Evolutionary conservation across 169 alveolate genomes (phyloP).

Genomic region (Plasmodium knowlesi): DNA sequence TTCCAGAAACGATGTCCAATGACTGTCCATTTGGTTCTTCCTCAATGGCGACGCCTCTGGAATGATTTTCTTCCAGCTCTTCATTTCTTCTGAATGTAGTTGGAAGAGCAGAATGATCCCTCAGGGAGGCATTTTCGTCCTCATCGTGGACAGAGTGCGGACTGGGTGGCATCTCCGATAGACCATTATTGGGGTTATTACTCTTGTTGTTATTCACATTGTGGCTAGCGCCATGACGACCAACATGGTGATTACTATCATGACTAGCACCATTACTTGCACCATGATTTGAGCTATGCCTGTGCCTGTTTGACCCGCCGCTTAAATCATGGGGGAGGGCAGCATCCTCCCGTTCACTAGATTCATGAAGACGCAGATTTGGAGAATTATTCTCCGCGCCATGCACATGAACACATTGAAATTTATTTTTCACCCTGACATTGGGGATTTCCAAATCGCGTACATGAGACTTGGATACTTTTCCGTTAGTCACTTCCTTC

Average conservation of each 20-base stretch:
- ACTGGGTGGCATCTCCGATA: neutral
- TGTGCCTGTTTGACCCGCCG: neutral
- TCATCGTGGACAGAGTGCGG: neutral
- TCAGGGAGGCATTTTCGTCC: neutral
- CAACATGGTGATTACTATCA: too few relatives aligned
- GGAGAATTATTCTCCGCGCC: slow-evolving; percentile 15
- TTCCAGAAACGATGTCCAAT: neutral
- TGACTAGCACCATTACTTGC: neutral
- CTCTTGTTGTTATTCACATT: neutral
- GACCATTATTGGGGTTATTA: neutral
- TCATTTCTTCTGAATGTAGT: neutral
- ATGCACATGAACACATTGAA: neutral
- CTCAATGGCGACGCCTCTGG: neutral
- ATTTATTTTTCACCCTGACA: slow-evolving; percentile 9
- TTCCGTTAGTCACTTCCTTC: neutral
- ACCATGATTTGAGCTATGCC: neutral
- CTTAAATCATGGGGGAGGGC: neutral
- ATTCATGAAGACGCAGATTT: neutral
- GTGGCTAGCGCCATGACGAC: neutral
- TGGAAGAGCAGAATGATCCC: neutral
- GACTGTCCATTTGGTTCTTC: neutral
- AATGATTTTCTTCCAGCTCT: neutral
- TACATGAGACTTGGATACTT: neutral
- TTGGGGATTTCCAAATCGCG: slow-evolving; percentile 33
- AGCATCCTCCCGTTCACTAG: neutral